Base-by-base conservation (phyloP, 139 green algal species). In the Chlorella sp. region DNA sequence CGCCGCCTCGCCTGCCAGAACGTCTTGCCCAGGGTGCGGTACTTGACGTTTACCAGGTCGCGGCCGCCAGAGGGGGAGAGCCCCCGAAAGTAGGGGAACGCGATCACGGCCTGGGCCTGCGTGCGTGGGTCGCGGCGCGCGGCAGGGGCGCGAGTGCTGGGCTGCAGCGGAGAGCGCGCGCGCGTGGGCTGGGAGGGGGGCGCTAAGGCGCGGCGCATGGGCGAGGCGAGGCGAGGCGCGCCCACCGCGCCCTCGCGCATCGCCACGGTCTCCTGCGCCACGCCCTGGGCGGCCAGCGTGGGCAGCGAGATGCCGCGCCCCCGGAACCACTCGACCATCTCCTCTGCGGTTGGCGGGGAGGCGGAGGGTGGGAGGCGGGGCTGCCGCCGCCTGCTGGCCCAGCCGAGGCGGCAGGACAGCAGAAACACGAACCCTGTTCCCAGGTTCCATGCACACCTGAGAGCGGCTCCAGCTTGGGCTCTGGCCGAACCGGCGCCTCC, bases 1-100 rank as follows among this genome's bases (percentile, higher is more conserved):
- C 45, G 15, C n/a, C 23, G 2, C 23, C 76, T 9, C 40, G 77
- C 73, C 86, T 95, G 88, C 74, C 87, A 88, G 71, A 97, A 97
- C 31, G 80, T 71, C 79, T 96, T 97, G 58, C 91, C 69, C 2
- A 89, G 62, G 1, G 76, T 74, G 31, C 94, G 87, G 82, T 94
- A 97, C 87, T 98, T 98, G 59, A 95, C 73, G 79, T 97, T 97
- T 36, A 97, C 83, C 19, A 98, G 29, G 73, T 87, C 67, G 38
- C 86, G 89, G 60, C 92, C 76, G 9, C 72, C 71, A 61, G 46
- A 77, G 29, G 36, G 7, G 3, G 53, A n/a, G 23, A 61, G 3
- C 4, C 41, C 40, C 72, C 84, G 59, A 46, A 79, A 80, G 85
- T 96, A 98, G 0, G 94, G 94, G 71, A 98, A 98, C 2, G 90